Base-by-base conservation (phyloP, 768 basidiomycete genomes). In the Pisolithus albus region DNA sequence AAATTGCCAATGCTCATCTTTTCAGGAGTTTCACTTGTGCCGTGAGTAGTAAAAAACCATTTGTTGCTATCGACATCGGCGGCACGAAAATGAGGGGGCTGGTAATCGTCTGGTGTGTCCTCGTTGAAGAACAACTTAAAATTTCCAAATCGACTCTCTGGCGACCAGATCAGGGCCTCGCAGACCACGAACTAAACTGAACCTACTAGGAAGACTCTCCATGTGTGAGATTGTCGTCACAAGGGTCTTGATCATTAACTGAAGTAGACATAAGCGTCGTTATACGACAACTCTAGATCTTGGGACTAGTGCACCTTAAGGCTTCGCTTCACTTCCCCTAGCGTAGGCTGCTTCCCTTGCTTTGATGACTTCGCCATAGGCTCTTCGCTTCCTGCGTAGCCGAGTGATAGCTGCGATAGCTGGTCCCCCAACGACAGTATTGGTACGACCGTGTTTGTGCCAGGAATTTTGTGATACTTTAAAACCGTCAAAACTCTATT, bases 81-180 rank as follows among this genome's bases (percentile, higher is more conserved):
- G 5, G 85, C 68, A 51, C 78, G 76, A 61, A 92, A 92, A 64
- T 84, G 72, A 0, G 86, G 87, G 5, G 92, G 92, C 62, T 94
- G 87, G 59, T 94, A 94, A 47, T 91, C 83, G 8, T 75, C 70
- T 0, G 92, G 92, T 11, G 89, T 84, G 19, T 80, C 74, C 44
- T 88, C 83, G 13, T 84, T 86, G 64, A 92, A 93, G 63, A 86
- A 90, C 10, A 90, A 68, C 63, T 94, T 93, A 73, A 93, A 89
- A 19, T 85, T 88, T n/a, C 90, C 88, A 60, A 77, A 93, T 32
- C 91, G 84, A 44, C 83, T 83, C 59, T 82, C 89, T 88, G 60
- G 26, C 47, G 49, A 48, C 43, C 5, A 48, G 32, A 55, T 19
- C 3, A 49, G 19, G 48, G 28, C 37, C 9, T 19, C 38, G 44